Base-by-base conservation (phyloP, 140 eudicot genomes). In the Anethum foeniculum region DNA sequence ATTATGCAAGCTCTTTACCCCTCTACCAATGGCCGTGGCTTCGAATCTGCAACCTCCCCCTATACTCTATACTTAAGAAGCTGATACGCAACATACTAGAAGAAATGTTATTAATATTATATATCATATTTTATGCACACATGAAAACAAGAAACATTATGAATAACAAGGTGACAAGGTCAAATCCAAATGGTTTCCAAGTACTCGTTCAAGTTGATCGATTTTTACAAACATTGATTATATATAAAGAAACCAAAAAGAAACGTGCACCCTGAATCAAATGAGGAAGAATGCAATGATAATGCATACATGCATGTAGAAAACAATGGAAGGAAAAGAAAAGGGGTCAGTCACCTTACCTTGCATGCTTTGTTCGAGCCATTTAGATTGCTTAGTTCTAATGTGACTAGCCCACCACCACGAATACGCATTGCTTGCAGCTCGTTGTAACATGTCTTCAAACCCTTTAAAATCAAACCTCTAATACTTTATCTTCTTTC, bases 331-430 rank as follows among this genome's bases (percentile, higher is more conserved):
- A 13, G 52, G 65, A 19, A 0, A 19, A 0, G 28, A 47, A 32
- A 13, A 46, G 51, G n/a, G 6, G 1, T 9, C 13, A 41, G 44
- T n/a, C n/a, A n/a, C n/a, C n/a, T 41, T 10, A 89, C 97, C 97
- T 86, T 89, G 97, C 78, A 93, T 91, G 87, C 85, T 87, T 58
- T 87, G 96, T 68, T 90, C 94, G 79, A 93, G 96, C 97, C 97
- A 93, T 93, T 86, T 93, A 15, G 96, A 89, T 81, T 93, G 97
- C 86, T 91, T 93, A 52, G 97, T 93, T 73, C 96, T 85, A 81
- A 93, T 86, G 80, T 93, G 97, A 87, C 94, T 85, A 49, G 96
- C 97, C 93, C 92, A 89, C 97, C 90, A 90, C 97, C 97, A 93
- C 44, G 97, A 93, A 84, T 86, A 82, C 47, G 90, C 96, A 27